Percentiles rank a stretch among this genome's conserved stretches.
These are phyloP conservation scores for Climacium dendroides DNA, from an alignment of 225 moss, liverwort and hornwort genomes.

Conservation along the genomic window DNA sequence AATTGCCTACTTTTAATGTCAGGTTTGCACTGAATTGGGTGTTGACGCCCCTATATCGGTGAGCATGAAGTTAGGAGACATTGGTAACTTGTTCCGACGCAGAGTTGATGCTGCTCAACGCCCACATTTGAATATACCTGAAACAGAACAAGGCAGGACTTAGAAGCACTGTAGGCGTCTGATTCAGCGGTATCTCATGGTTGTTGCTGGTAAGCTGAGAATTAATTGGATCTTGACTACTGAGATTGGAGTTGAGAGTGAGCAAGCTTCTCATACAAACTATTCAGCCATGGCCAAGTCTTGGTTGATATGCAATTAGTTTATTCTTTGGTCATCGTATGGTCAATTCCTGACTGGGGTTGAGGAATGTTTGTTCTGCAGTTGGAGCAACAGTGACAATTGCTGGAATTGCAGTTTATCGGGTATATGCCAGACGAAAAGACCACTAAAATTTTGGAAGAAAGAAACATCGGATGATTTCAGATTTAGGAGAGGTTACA, in stretches of 20 bases:
- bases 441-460: neutral
- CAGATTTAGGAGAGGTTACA: neutral
- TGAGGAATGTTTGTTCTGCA: slow-evolving; percentile 20
- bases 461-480: neutral
- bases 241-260: neutral
- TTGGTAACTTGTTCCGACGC: slow-evolving; percentile 69
- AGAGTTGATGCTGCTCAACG: slow-evolving; percentile 86
- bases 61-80: slow-evolving; percentile 84
- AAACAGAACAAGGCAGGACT: slow-evolving; percentile 73
- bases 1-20: neutral
- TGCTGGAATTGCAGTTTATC: slow-evolving; percentile 66
- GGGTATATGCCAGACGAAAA: slow-evolving; percentile 51
- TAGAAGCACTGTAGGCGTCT: slow-evolving; percentile 66
- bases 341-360: neutral
- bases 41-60: slow-evolving; percentile 69
- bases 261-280: neutral
- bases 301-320: neutral
- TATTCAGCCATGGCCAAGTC: neutral
- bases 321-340: neutral
- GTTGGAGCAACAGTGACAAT: slow-evolving; percentile 63
- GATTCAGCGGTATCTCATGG: slow-evolving; percentile 56
- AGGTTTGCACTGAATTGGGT: slow-evolving; percentile 87
- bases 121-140: slow-evolving; percentile 76
- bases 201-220: slow-evolving; percentile 55
- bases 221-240: neutral